Conservation (phyloP, 306 rosid species). For the Glycine soja region DNA sequence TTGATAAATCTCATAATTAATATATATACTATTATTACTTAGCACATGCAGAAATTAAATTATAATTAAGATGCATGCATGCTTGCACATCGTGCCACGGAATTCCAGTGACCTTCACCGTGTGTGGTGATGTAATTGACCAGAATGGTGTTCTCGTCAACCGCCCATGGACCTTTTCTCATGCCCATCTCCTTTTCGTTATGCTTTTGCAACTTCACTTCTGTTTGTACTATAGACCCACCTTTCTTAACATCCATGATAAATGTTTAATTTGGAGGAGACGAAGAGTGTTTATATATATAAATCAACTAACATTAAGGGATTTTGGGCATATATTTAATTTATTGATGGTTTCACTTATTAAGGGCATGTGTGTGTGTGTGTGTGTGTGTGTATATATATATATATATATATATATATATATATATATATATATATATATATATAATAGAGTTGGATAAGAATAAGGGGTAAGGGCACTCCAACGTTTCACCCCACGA, state of each 20-base stretch:
- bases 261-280: no score
- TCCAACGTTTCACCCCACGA: conserved; percentile 20
- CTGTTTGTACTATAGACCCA: no score
- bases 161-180: conserved; percentile 77
- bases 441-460: not conserved
- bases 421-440: no score
- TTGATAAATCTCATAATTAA: no score
- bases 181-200: conserved; percentile 41
- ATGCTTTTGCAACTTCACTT: not conserved
- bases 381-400: no score
- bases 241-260: conserved; percentile 21
- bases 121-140: conserved; percentile 52
- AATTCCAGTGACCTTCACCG: conserved; percentile 79
- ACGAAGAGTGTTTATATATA: no score
- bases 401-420: no score
- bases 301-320: no score
- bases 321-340: no score
- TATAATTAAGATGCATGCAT: not conserved
- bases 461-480: not conserved
- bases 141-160: conserved; percentile 67
- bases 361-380: conserved; percentile 29
- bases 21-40: no score
- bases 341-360: conserved; percentile 40
- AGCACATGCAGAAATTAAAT: no score
- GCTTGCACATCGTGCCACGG: conserved; percentile 60